These are phyloP conservation scores for Taiwanofungus camphoratus DNA, from an alignment of 1,284 basidiomycete genomes.

Conservation along the genomic window DNA sequence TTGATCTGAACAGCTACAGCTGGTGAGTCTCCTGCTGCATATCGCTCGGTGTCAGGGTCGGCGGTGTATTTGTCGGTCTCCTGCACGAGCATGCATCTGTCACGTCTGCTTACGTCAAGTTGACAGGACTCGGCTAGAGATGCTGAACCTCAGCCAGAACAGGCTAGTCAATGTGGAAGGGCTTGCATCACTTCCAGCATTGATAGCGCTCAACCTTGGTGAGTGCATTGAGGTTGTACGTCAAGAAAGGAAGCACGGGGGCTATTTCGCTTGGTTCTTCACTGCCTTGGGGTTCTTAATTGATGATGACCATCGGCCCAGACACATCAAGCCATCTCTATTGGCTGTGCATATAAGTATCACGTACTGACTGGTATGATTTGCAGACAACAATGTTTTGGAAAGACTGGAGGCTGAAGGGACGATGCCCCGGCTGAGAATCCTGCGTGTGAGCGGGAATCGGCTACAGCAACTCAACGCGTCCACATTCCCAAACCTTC, in stretches of 20 bases:
- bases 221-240: constrained; percentile 26
- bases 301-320: too few relatives aligned
- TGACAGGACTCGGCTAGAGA: constrained; percentile 72
- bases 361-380: constrained; percentile 7
- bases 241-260: constrained; percentile 6
- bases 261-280: neutral
- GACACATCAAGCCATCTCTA: too few relatives aligned
- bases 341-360: neutral
- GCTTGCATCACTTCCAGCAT: constrained; percentile 53
- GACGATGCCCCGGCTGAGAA: constrained; percentile 66
- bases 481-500: constrained; percentile 63
- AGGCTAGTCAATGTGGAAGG: constrained; percentile 55
- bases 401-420: constrained; percentile 44
- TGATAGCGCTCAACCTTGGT: constrained; percentile 81
- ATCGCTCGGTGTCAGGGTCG: constrained; percentile 1
- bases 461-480: constrained; percentile 67
- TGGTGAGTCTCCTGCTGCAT: constrained; percentile 51
- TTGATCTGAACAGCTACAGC: constrained; percentile 59
- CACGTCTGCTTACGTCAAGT: constrained; percentile 18
- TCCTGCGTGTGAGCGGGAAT: constrained; percentile 85
- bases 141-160: constrained; percentile 82
- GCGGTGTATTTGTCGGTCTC: constrained; percentile 11
- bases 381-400: constrained; percentile 70
- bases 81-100: constrained; percentile 16
- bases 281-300: constrained; percentile 14